Evolutionary conservation across 805 yeast genomes (phyloP), one percentile per base, ranked within the genome.

Genomic region (Candida berthetii): DNA sequence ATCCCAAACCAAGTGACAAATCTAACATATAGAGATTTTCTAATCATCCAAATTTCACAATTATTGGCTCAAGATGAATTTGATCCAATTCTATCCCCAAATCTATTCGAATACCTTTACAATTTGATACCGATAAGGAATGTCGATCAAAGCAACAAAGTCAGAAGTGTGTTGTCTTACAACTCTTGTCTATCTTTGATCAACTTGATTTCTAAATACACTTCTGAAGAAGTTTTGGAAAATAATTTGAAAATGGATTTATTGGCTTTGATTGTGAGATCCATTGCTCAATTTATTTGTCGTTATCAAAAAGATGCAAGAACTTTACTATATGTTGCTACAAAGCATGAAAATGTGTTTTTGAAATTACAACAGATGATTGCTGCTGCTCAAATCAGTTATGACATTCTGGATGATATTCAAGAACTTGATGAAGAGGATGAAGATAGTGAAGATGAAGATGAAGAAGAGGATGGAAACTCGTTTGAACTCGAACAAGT

Each of bases 21-120:
- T 17, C 51, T 69, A 9, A 78, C 87, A 1, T 73, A 78, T 41
- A 61, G 91, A 46, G 95, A 85, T 57, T 82, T 81, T 42, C 41
- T 80, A 7, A 66, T 82, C 0, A 64, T 71, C 6, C 85, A 80
- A 37, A 54, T 78, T 6, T 71, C 79, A 36, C 62, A 62, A 19
- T 50, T 74, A 29, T 49, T 79, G 6, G 47, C 56, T 16, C 42
- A 59, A 22, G 68, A 69, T 46, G 53, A 62, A 28, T 53, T 54
- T 37, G 64, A 62, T 39, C 44, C 44, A 14, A 47, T 63, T 4
- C 52, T 71, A 13, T 60, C 76, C 4, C 72, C 79, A 1, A 71
- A 79, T 11, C 59, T 78, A 31, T 71, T 76, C 38, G 85, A 84
- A 52, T 66, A 76, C 39, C 56, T 83, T 8, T 82, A 80, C 59